Evolutionary conservation across 495 filamentous ascomycete species (phyloP), one percentile per base, ranked within the genome.

Genomic region (Parathielavia hyrcaniae): DNA sequence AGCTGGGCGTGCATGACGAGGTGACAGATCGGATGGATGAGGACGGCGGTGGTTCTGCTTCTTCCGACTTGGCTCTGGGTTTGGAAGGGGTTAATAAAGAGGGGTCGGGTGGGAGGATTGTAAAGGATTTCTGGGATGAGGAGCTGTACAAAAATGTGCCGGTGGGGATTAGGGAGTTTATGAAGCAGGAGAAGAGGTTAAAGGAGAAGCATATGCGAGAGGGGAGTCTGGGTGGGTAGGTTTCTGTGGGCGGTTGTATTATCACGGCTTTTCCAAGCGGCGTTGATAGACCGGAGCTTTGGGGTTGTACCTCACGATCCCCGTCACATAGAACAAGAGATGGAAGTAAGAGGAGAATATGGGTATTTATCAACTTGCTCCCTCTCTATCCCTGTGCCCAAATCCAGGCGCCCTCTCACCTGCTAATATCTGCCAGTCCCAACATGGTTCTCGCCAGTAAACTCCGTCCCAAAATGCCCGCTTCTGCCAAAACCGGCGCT

Each of bases 151-250:
- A 81, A 54, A 84, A 83, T 61, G 83, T 98, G 43, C 92, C 95
- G 0, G 88, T 98, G 20, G 95, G 93, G 7, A 96, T 98, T 60
- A 80, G 87, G 55, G 93, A 95, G 69, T 98, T 98, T 71, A 97
- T 98, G 92, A 88, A 86, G 76, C 90, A 85, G 49, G 93, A 98
- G 77, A 98, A 97, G 81, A 86, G 74, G 71, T 72, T 98, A 59
- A 90, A 90, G 70, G 79, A 87, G 72, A 89, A 82, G 71, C 86
- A 89, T 66, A 66, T 58, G 59, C 64, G 67, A 43, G 76, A 79
- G 52, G 70, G 71, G 10, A 73, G 73, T 20, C 44, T 67, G 32
- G 73, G 76, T n/a, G 71, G 67, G 40, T 76, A 59, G 50, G 35
- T 38, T 26, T 16, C 7, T 4, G 20, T 23, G n/a, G 5, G 32